Base-by-base conservation (phyloP, 2,329 filamentous ascomycete genomes). In the Penicillium decumbens region DNA sequence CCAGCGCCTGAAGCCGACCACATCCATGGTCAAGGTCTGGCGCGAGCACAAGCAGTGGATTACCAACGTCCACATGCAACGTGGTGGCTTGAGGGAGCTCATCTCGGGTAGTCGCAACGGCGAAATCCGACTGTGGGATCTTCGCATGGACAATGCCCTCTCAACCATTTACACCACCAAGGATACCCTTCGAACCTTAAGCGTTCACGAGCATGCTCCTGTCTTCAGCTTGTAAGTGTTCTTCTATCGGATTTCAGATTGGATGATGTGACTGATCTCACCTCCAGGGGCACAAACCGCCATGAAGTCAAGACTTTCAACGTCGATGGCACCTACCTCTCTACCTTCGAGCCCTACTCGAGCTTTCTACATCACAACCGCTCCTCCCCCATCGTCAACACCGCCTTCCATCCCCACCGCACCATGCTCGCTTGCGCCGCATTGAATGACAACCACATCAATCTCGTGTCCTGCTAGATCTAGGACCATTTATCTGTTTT, bases 21-120 rank as follows among this genome's bases (percentile, higher is more conserved):
- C 93, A 46, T 87, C 88, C 15, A 96, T 97, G 91, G 87, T 96
- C 47, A 89, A 88, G 71, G 91, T 92, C 59, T 98, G 93, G 92
- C 93, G 95, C 66, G 89, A 96, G 62, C 92, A 97, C 65, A 84
- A 86, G 53, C 89, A 95, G 61, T 98, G 93, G 93, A 85, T 98
- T 69, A 91, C 90, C 62, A 93, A 89, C 59, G 89, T 95, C 12
- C 93, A 97, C 67, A 90, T 98, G 82, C 93, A 98, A 72, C 87
- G 93, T 38, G 93, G 93, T 53, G 93, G 93, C 2, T 84, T 95
- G 70, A 81, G 93, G 50, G 93, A 98, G 70, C 80, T 98, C 37
- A 78, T 98, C 45, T 92, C 87, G 38, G 93, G 90, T 18, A 95
- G 90, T 65, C 83, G 89, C 41, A 93, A 95, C 64, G 93, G 93